A percentile compares a stretch with the other conserved stretches of the same genome.
phyloP scores from a whole-genome alignment of 495 filamentous ascomycete genomes.

The Chaetomium fimeti region DNA sequence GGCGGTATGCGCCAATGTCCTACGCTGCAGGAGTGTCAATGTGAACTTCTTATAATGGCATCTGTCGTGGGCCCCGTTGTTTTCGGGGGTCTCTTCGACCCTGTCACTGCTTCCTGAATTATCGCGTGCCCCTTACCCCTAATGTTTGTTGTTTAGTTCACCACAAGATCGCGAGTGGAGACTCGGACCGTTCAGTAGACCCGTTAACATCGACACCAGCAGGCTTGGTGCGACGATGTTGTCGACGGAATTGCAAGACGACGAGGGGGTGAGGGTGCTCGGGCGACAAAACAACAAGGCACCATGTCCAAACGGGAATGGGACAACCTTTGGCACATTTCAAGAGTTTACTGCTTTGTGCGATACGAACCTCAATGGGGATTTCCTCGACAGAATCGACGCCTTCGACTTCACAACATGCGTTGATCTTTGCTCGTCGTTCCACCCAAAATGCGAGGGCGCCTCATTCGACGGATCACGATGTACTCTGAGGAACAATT shows the following conservation, averaged over 20 bases:
- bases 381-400: slow-evolving; percentile 28
- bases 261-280: slow-evolving; percentile 11
- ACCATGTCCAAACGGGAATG: slow-evolving; percentile 38
- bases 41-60: background rate
- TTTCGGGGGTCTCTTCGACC: background rate
- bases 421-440: slow-evolving; percentile 36
- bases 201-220: slow-evolving; percentile 7
- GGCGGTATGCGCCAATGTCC: slow-evolving; percentile 26
- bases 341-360: slow-evolving; percentile 41
- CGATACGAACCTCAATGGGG: slow-evolving; percentile 31
- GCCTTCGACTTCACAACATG: slow-evolving; percentile 33
- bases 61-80: background rate
- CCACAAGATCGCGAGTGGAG: background rate
- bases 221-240: slow-evolving; percentile 14
- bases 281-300: slow-evolving; percentile 17
- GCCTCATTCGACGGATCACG: slow-evolving; percentile 27
- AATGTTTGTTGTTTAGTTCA: slow-evolving; percentile 12
- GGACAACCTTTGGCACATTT: slow-evolving; percentile 33
- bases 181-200: background rate
- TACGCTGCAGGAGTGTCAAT: background rate
- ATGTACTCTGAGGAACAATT: slow-evolving; percentile 30
- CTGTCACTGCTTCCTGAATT: background rate
- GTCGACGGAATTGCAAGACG: background rate
- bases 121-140: background rate
- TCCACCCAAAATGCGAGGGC: slow-evolving; percentile 40